Conservation (phyloP, 345 rosid genomes). For the Turnera subulata region DNA sequence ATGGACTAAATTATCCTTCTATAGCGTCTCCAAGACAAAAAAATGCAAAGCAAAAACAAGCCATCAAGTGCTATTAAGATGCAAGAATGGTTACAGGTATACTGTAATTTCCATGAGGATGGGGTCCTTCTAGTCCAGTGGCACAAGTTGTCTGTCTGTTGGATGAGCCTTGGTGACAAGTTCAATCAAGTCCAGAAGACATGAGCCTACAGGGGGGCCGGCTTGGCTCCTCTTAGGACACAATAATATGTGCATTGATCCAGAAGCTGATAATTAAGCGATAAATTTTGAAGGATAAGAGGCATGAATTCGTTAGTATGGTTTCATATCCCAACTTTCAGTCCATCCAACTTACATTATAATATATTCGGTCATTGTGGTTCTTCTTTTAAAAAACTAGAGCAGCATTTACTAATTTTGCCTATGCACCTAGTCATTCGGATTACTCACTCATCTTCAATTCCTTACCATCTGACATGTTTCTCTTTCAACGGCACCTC, state of each 20-base stretch:
- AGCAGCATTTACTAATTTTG: neutral
- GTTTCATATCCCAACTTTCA: neutral
- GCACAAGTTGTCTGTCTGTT: slow-evolving; percentile 28
- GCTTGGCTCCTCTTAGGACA: slow-evolving; percentile 20
- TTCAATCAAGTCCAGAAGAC: slow-evolving; percentile 15
- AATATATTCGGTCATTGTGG: neutral
- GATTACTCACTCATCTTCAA: neutral
- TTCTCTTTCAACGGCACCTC: slow-evolving; percentile 5
- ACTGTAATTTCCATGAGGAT: slow-evolving; percentile 7
- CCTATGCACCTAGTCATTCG: neutral
- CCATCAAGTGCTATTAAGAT: neutral
- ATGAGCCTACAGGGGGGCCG: slow-evolving; percentile 31
- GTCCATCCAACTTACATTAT: slow-evolving; percentile 7
- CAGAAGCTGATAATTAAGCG: slow-evolving; percentile 28
- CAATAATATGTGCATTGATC: slow-evolving; percentile 21
- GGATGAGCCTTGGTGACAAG: slow-evolving; percentile 24
- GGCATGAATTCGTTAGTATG: slow-evolving; percentile 11
- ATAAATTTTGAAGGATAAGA: slow-evolving; percentile 3
- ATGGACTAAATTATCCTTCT: neutral
- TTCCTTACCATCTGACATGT: neutral
- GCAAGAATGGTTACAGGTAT: slow-evolving; percentile 6
- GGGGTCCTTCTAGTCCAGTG: slow-evolving; percentile 4
- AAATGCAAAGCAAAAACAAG: neutral
- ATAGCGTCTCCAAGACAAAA: slow-evolving; percentile 6
- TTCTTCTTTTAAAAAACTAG: neutral